phyloP scores from a whole-genome alignment of 2,329 filamentous ascomycete genomes.

The Ambrosiella beaveri region DNA sequence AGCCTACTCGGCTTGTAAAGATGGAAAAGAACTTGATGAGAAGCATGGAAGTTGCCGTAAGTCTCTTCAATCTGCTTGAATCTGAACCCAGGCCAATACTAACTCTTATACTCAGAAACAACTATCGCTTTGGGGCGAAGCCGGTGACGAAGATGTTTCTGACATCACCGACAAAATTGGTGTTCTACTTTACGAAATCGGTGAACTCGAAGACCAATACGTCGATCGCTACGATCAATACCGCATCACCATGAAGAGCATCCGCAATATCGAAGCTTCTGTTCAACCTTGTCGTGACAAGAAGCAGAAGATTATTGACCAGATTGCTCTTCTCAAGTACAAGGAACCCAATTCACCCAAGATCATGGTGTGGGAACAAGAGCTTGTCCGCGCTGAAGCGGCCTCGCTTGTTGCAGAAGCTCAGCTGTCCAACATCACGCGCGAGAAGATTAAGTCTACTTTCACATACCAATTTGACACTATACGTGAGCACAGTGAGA shows the following conservation, averaged over 20 bases:
- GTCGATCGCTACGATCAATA: slow-evolving; percentile 99
- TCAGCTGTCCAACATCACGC: slow-evolving; percentile 96
- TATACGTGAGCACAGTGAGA: slow-evolving; percentile 91
- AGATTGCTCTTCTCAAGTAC: slow-evolving; percentile 98
- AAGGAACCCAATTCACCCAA: slow-evolving; percentile 97
- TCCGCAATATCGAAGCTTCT: slow-evolving; percentile 95
- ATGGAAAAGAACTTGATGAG: slow-evolving; percentile 99
- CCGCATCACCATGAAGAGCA: slow-evolving; percentile 97
- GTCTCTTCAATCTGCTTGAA: slow-evolving; percentile 21
- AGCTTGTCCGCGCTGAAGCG: slow-evolving; percentile 92
- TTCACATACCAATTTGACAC: slow-evolving; percentile 98
- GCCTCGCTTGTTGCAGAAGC: slow-evolving; percentile 98
- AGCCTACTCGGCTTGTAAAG: slow-evolving; percentile 94
- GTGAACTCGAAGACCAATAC: slow-evolving; percentile 94
- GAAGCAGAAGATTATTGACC: slow-evolving; percentile 99
- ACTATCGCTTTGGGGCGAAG: slow-evolving; percentile 94
- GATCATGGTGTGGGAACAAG: slow-evolving; percentile 95
- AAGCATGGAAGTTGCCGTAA: slow-evolving; percentile 90
- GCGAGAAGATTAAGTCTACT: slow-evolving; percentile 96
- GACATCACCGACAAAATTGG: slow-evolving; percentile 98
- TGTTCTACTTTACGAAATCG: slow-evolving; percentile 94
- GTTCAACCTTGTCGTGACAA: slow-evolving; percentile 96
- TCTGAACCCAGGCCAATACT: not conserved
- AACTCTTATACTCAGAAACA: slow-evolving; percentile 52
- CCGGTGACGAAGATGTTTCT: slow-evolving; percentile 89